Evolutionary conservation across 495 filamentous ascomycete species (phyloP).

Genomic region (Hyaloscypha hepaticicola): DNA sequence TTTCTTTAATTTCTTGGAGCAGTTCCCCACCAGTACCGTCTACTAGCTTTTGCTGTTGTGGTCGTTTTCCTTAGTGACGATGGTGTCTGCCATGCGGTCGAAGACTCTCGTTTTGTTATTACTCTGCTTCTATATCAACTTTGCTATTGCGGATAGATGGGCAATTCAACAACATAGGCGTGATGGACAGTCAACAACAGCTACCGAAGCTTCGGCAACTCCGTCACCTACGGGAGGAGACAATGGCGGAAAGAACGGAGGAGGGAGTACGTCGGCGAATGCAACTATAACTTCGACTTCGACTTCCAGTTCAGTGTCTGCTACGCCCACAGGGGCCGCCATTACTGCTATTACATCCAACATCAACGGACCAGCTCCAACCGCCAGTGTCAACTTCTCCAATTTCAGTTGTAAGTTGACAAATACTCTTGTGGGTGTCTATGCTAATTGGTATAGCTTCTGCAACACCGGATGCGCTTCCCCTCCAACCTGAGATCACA

Average conservation of each 20-base stretch:
- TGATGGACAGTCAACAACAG: neutral
- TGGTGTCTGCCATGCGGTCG: slow-evolving; percentile 18
- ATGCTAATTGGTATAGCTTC: slow-evolving; percentile 35
- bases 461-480: slow-evolving; percentile 52
- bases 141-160: slow-evolving; percentile 19
- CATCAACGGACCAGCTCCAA: slow-evolving; percentile 19
- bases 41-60: slow-evolving; percentile 4
- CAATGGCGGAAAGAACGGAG: slow-evolving; percentile 12
- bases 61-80: slow-evolving; percentile 15
- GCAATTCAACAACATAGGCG: slow-evolving; percentile 19
- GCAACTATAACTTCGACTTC: neutral
- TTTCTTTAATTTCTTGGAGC: slow-evolving; percentile 12
- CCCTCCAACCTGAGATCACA: slow-evolving; percentile 71
- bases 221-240: slow-evolving; percentile 1
- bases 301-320: slow-evolving; percentile 10
- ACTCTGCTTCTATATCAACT: slow-evolving; percentile 28
- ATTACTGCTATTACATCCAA: slow-evolving; percentile 22
- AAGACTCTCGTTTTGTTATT: slow-evolving; percentile 20
- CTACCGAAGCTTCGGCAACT: slow-evolving; percentile 12
- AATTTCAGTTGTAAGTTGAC: slow-evolving; percentile 26
- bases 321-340: slow-evolving; percentile 3
- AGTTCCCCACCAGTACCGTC: slow-evolving; percentile 14
- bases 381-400: slow-evolving; percentile 18
- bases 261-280: neutral
- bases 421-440: too few relatives aligned